phyloP scores from a whole-genome alignment of 164 flowering plant genomes.

The Tetracentron sinense region DNA sequence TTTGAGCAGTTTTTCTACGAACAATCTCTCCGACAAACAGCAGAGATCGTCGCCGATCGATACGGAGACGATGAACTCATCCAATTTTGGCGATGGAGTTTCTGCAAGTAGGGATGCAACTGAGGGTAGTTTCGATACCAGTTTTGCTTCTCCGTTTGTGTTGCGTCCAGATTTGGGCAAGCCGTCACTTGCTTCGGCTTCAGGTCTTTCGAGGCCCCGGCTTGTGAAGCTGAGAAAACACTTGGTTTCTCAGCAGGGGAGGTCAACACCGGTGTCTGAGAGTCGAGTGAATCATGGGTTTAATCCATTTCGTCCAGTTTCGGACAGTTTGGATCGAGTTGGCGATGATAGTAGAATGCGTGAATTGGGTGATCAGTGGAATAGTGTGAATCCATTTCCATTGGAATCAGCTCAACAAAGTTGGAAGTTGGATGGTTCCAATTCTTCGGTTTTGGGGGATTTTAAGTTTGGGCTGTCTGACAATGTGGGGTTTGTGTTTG shows the following conservation, averaged over 20 bases:
- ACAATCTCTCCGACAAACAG: no score
- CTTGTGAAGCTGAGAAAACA: constrained; percentile 24
- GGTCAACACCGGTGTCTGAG: background rate
- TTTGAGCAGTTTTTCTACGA: no score
- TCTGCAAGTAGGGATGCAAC: constrained; percentile 8
- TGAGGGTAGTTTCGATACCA: background rate
- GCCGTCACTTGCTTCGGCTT: background rate
- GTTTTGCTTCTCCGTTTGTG: constrained; percentile 5
- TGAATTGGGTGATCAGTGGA: constrained; percentile 11
- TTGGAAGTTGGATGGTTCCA: constrained; percentile 8
- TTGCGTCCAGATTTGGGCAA: constrained; percentile 1
- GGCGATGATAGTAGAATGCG: background rate
- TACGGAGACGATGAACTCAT: constrained; percentile 8
- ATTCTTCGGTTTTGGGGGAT: constrained; percentile 7
- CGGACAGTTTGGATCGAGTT: background rate
- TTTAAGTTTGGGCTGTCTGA: constrained; percentile 10
- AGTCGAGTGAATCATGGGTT: background rate
- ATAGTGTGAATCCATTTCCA: constrained; percentile 21
- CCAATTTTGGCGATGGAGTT: background rate
- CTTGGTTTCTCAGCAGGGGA: constrained; percentile 4
- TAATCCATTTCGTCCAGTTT: constrained; percentile 9
- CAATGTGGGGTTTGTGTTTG: constrained; percentile 25
- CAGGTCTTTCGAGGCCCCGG: constrained; percentile 26
- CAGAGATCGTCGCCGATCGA: background rate
- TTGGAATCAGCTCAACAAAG: constrained; percentile 3